A percentile compares a stretch with the other conserved stretches of the same genome.
Conservation (phyloP, 306 rosid species). For the Sophora flavescens region DNA sequence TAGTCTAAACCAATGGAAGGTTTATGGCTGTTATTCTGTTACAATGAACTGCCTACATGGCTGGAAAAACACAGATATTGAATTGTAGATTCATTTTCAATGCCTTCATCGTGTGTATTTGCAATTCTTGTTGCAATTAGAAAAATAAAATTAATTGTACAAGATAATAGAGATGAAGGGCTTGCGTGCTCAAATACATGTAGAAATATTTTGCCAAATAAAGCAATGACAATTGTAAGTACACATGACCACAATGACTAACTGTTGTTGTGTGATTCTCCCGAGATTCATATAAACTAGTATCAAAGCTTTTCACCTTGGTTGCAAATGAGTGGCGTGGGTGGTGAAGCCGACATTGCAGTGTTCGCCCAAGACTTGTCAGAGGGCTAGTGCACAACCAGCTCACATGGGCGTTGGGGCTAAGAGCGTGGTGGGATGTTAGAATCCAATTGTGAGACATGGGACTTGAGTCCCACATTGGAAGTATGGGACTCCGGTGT, state of each 20-base stretch:
- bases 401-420: too few relatives aligned
- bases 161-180: not conserved
- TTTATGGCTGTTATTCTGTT: conserved; percentile 8
- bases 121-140: not conserved
- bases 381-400: too few relatives aligned
- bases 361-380: too few relatives aligned
- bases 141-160: conserved; percentile 1
- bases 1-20: conserved; percentile 22
- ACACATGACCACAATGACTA: not conserved
- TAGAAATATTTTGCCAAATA: conserved; percentile 1
- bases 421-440: too few relatives aligned
- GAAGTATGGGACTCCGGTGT: too few relatives aligned
- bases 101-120: conserved; percentile 12
- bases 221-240: not conserved
- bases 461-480: too few relatives aligned
- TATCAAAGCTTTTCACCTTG: too few relatives aligned
- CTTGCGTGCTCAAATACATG: conserved; percentile 11
- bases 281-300: too few relatives aligned
- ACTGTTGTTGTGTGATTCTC: too few relatives aligned
- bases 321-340: too few relatives aligned
- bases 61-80: conserved; percentile 8
- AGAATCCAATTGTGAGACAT: too few relatives aligned
- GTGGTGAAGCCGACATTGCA: too few relatives aligned
- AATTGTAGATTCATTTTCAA: conserved; percentile 15
- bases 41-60: not conserved